Conservation (phyloP, 257 asterid genomes). For the Asclepias syriaca region DNA sequence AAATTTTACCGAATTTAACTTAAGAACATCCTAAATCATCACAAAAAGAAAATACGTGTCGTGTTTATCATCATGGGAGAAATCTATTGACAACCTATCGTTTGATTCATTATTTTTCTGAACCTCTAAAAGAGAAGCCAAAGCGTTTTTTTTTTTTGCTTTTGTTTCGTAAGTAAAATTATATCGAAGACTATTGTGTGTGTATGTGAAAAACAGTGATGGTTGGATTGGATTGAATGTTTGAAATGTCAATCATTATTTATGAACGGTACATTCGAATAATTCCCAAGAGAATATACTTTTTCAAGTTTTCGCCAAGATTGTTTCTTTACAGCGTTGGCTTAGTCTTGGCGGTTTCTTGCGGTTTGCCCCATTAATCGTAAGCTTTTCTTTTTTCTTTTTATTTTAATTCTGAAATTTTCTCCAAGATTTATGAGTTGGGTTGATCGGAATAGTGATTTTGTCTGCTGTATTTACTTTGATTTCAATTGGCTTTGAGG, state of each 20-base stretch:
- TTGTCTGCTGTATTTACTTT: background rate
- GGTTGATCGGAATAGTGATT: constrained; percentile 16
- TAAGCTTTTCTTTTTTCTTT: constrained; percentile 41
- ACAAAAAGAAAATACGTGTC: background rate
- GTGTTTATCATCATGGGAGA: background rate
- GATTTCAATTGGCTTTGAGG: constrained; percentile 8
- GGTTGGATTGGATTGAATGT: background rate
- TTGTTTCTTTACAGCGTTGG: background rate
- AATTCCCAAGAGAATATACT: constrained; percentile 56
- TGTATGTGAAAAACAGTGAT: background rate
- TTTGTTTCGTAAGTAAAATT: background rate
- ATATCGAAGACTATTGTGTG: background rate
- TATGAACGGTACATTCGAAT: constrained; percentile 52
- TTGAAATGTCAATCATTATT: constrained; percentile 10
- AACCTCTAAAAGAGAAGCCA: background rate
- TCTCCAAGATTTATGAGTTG: constrained; percentile 35
- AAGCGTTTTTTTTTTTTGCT: background rate
- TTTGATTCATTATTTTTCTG: background rate
- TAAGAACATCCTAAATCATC: background rate
- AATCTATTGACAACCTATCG: background rate
- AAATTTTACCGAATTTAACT: background rate
- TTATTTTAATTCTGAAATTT: constrained; percentile 15
- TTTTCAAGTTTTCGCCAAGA: constrained; percentile 28
- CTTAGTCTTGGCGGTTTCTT: constrained; percentile 51
- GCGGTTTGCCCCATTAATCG: constrained; percentile 28